phyloP scores from a whole-genome alignment of 139 green algal genomes.

The Chlamydomonas sp. region DNA sequence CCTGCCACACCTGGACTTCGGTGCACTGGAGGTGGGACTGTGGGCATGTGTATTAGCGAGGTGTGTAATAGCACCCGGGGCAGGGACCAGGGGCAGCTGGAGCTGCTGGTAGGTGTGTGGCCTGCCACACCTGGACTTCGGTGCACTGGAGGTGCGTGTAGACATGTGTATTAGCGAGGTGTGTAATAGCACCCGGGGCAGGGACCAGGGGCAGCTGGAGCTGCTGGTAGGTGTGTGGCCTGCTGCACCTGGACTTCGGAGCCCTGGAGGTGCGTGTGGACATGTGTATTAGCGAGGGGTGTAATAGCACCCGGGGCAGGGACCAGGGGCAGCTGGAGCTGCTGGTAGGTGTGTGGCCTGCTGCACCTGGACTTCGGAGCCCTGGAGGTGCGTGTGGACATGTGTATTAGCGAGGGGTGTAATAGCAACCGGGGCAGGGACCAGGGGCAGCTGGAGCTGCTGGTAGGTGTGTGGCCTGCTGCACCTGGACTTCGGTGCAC shows the following conservation, averaged over 20 bases:
- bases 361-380: conserved; percentile 37
- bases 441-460: conserved; percentile 19
- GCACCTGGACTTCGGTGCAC: conserved; percentile 32
- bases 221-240: conserved; percentile 25
- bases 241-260: conserved; percentile 38
- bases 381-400: not conserved
- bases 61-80: too few species aligned
- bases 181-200: too few species aligned
- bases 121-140: too few species aligned
- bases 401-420: not conserved
- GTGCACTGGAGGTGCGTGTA: too few species aligned
- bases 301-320: not conserved
- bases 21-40: conserved; percentile 10
- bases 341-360: conserved; percentile 27
- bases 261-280: not conserved
- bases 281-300: not conserved
- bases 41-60: too few species aligned
- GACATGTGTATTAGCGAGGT: too few species aligned
- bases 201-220: too few species aligned
- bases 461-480: conserved; percentile 25
- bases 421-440: not conserved
- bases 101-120: too few species aligned
- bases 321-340: conserved; percentile 3
- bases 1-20: conserved; percentile 83
- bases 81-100: too few species aligned